phyloP scores from a whole-genome alignment of 257 asterid species.

The Galeopsis tetrahit region DNA sequence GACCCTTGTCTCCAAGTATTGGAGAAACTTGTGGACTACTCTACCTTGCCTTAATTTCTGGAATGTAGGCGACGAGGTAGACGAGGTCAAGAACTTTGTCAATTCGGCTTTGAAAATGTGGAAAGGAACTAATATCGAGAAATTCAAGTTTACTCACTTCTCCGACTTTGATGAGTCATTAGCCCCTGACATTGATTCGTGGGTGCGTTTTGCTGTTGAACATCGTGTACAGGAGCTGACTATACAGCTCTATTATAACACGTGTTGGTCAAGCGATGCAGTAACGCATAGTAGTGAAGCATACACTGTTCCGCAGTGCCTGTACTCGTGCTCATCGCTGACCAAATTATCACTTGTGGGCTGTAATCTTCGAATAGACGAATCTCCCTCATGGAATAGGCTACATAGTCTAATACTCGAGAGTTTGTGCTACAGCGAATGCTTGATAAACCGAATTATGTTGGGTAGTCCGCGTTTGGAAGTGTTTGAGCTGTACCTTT shows the following conservation, averaged over 20 bases:
- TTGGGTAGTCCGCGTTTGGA: neutral
- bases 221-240: neutral
- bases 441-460: neutral
- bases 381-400: neutral
- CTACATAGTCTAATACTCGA: neutral
- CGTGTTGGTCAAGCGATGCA: neutral
- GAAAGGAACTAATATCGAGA: neutral
- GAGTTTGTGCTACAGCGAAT: neutral
- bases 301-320: neutral
- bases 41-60: neutral
- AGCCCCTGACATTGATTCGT: neutral
- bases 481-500: neutral
- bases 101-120: neutral
- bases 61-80: neutral
- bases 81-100: neutral
- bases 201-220: neutral
- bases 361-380: neutral
- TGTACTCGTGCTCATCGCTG: slow-evolving; percentile 2
- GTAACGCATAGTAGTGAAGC: neutral
- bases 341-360: neutral
- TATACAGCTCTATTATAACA: too few species aligned
- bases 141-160: neutral
- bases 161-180: neutral
- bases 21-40: neutral
- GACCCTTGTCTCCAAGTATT: neutral